Evolutionary conservation across 805 yeast species (phyloP).

Genomic region (Ogataea degrootiae): DNA sequence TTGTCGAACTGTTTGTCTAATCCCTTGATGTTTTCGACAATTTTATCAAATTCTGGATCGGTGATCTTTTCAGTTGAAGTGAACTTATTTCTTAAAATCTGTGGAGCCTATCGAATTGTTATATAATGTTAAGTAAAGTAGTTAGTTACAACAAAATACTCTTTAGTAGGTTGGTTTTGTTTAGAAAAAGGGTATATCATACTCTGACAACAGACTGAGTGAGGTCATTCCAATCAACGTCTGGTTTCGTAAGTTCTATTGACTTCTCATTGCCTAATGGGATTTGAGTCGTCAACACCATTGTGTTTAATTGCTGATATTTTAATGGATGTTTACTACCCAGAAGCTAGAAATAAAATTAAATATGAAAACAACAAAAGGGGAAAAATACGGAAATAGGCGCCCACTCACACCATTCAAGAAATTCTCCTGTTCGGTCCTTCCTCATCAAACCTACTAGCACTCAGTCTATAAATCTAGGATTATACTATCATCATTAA

Average conservation of each 20-base stretch:
- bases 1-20: constrained; percentile 13
- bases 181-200: constrained; percentile 4
- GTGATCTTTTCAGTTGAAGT: constrained; percentile 28
- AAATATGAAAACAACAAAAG: too few species aligned
- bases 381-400: not conserved
- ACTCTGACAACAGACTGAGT: constrained; percentile 23
- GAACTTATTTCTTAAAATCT: constrained; percentile 28
- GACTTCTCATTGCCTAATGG: constrained; percentile 4
- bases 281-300: not conserved
- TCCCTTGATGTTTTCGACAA: constrained; percentile 13
- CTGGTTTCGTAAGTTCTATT: constrained; percentile 15
- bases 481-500: too few species aligned
- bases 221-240: constrained; percentile 26
- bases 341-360: not conserved
- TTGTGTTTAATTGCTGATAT: not conserved
- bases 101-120: constrained; percentile 25
- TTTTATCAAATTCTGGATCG: constrained; percentile 35
- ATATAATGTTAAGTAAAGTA: not conserved
- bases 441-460: too few species aligned
- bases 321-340: not conserved
- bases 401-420: not conserved
- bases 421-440: not conserved
- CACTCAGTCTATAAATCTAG: too few species aligned
- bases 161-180: too few species aligned
- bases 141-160: not conserved